Evolutionary conservation across 2,329 filamentous ascomycete species (phyloP), one percentile per base, ranked within the genome.

Genomic region (Scytalidium sp.): DNA sequence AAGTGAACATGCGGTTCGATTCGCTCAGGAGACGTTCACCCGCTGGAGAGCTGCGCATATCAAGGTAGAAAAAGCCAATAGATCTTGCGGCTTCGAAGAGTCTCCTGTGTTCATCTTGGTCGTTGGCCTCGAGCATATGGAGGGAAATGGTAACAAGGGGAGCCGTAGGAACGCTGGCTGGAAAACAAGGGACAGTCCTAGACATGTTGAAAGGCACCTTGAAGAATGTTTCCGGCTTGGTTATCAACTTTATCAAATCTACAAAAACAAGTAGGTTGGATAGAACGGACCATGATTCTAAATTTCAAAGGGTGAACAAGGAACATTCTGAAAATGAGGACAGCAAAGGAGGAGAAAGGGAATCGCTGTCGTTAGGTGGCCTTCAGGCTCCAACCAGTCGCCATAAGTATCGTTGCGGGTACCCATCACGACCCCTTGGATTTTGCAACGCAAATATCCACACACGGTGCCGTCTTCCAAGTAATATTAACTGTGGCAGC

Each of bases 11-110:
- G 1, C 60, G 50, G 39, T 77, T 68, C 2, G 73, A 72, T 49
- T 75, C 66, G 2, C 56, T 40, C 1, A 80, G 64, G 3, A 80
- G 57, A 1, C 59, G 58, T 13, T 67, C 57, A 5, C 75, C 75
- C 17, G 66, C 52, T 2, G 62, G 55, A 1, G 60, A 60, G 43
- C 60, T 60, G 19, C 67, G 63, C 2, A 81, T 62, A 54, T 81
- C 75, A 6, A 82, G 67, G 54, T 81, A 81, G 65, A 81, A 81
- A 65, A 82, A 81, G 1, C 79, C 78, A 1, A 81, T 65, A 3
- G 79, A 70, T 39, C 67, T 64, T n/a, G 67, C 70, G n/a, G 69
- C 68, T 27, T 62, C 49, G 23, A 64, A 68, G 19, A 76, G 64
- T 19, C 64, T 62, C 9, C 61, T 45, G 5, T 61, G 56, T 58